Base-by-base conservation (phyloP, 306 rosid genomes). In the Inga oerstediana region DNA sequence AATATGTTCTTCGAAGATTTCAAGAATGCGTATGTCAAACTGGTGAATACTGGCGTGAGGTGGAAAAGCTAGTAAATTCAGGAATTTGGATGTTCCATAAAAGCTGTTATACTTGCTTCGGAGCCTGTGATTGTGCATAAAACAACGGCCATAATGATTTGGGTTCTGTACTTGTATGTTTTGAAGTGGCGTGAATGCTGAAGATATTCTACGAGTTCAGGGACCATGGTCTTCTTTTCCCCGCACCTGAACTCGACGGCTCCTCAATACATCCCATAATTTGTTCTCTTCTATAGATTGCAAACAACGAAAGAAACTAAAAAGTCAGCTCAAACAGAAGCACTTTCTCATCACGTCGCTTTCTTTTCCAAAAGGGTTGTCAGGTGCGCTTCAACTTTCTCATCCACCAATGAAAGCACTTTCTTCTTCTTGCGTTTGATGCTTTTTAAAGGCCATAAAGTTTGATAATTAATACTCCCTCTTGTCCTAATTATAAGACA, bases 41-140 rank as follows among this genome's bases (percentile, higher is more conserved):
- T 97, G 86, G 99, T 94, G 88, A 92, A 92, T 86, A 85, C 92
- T 77, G 98, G 98, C 73, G 99, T 87, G 39, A 90, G 82, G 83
- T 94, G 99, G 99, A 91, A 72, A 84, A 86, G 84, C 84, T 69
- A 76, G 64, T 92, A 86, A 80, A 62, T 72, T 79, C 52, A 72
- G 69, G 51, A 39, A 20, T 9, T 82, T 79, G 72, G 80, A 56
- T 20, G 48, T 71, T 82, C 76, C 39, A 74, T 22, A 34, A 30
- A 75, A 41, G 44, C 72, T 80, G 51, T 65, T 59, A 46, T 51
- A 72, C 35, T 22, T 65, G 62, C 74, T 68, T 81, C 46, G 76
- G 51, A 66, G 71, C 71, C 59, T 3, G 44, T 77, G 77, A 30
- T 37, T 56, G 5, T 58, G 48, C 56, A 37, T 45, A 39, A 5